Percentiles rank a stretch among this genome's conserved stretches.
These are phyloP conservation scores for Zoysia japonica DNA, from an alignment of 176 grass and related monocot genomes.

Conservation along the genomic window DNA sequence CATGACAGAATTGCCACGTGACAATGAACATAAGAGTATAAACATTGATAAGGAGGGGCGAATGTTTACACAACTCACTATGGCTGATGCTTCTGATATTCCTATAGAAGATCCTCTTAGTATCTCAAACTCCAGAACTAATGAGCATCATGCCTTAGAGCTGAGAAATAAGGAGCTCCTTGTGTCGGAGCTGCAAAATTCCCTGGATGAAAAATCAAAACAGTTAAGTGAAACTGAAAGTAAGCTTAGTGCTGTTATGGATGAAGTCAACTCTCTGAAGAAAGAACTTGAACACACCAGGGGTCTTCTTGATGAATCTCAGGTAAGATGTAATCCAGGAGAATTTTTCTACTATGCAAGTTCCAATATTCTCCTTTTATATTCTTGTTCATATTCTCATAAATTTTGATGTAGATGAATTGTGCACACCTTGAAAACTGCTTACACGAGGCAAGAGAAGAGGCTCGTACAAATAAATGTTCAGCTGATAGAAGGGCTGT, in stretches of 20 bases:
- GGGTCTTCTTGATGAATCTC: constrained; percentile 92
- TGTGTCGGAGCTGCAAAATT: constrained; percentile 63
- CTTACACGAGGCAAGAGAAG: constrained; percentile 92
- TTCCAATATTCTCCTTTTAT: constrained; percentile 20
- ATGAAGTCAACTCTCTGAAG: constrained; percentile 65
- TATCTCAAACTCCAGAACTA: constrained; percentile 45
- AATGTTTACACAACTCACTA: constrained; percentile 42
- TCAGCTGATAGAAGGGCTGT: constrained; percentile 92
- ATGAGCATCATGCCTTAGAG: constrained; percentile 47
- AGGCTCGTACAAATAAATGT: constrained; percentile 88
- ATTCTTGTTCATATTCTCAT: constrained; percentile 22
- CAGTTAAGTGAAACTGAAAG: constrained; percentile 66
- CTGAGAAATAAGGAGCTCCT: constrained; percentile 52
- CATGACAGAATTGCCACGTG: constrained; percentile 60
- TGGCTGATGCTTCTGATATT: constrained; percentile 44
- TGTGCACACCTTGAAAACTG: constrained; percentile 94
- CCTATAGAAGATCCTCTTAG: constrained; percentile 52
- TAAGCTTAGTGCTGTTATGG: constrained; percentile 55
- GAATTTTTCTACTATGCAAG: constrained; percentile 35
- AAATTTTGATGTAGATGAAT: constrained; percentile 67
- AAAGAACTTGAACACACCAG: constrained; percentile 67
- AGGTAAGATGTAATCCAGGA: constrained; percentile 53
- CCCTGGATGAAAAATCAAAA: constrained; percentile 71
- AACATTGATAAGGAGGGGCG: constrained; percentile 54
- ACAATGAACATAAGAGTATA: constrained; percentile 56